A percentile compares a stretch with the other conserved stretches of the same genome.
Evolutionary conservation across 768 basidiomycete genomes (phyloP).

Genomic region (Tricholoma sp.): DNA sequence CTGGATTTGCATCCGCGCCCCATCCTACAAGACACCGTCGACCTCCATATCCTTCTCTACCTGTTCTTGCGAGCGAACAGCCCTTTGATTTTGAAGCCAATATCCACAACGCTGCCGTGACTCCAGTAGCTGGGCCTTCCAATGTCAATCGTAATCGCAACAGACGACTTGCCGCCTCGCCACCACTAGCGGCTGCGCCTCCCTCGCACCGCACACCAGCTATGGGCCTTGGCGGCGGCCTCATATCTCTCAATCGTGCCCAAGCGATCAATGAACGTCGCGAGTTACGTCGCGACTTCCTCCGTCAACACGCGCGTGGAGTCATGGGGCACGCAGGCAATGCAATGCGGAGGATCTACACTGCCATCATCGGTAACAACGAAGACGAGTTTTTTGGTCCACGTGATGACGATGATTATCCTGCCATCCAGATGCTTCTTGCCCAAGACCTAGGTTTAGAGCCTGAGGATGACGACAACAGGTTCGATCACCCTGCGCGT

Average conservation of each 20-base stretch:
- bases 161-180: conserved; percentile 17
- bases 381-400: not conserved
- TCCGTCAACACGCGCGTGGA: conserved; percentile 6
- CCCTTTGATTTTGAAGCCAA: conserved; percentile 50
- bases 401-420: conserved; percentile 8
- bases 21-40: conserved; percentile 32
- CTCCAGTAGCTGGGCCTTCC: conserved; percentile 14
- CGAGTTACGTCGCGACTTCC: conserved; percentile 10
- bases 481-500: conserved; percentile 5
- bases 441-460: conserved; percentile 3
- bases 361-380: conserved; percentile 4
- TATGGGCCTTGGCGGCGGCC: conserved; percentile 63
- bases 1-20: conserved; percentile 29
- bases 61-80: conserved; percentile 42
- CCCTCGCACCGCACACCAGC: conserved; percentile 51
- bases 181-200: conserved; percentile 29
- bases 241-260: conserved; percentile 38
- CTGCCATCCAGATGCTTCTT: conserved; percentile 10
- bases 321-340: conserved; percentile 10
- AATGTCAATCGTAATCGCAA: conserved; percentile 17
- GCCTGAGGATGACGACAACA: not conserved
- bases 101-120: conserved; percentile 1
- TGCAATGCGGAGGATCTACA: conserved; percentile 11
- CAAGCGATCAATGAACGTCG: conserved; percentile 12
- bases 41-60: conserved; percentile 26